These are phyloP conservation scores for Ophiostoma quercus DNA, from an alignment of 2,329 filamentous ascomycete genomes.

Conservation along the genomic window DNA sequence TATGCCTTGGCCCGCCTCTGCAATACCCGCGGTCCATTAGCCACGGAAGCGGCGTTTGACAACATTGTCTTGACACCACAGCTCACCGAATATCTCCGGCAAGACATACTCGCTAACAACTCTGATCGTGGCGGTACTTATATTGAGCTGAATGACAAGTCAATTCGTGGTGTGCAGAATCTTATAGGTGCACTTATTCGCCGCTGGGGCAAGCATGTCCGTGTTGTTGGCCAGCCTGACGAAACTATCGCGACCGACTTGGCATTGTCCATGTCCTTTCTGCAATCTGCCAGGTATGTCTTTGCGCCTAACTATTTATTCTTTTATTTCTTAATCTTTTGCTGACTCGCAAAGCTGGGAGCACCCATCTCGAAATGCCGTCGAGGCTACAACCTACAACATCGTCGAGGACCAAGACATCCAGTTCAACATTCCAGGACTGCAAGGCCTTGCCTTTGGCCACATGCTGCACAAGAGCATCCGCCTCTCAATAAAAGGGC, in stretches of 20 bases:
- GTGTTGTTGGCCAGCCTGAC: conserved; percentile 32
- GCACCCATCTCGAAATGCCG: neutral
- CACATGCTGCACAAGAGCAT: conserved; percentile 14
- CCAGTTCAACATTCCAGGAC: conserved; percentile 16
- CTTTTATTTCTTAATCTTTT: neutral
- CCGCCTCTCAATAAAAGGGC: conserved; percentile 6
- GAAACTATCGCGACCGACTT: conserved; percentile 5
- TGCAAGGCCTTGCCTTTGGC: conserved; percentile 23
- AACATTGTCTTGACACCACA: conserved; percentile 7
- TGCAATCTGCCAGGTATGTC: conserved; percentile 12
- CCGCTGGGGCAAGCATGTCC: conserved; percentile 7
- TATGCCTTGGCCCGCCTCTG: neutral
- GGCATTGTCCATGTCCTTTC: neutral
- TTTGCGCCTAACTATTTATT: neutral
- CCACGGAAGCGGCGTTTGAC: conserved; percentile 15
- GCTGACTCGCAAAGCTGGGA: conserved; percentile 15
- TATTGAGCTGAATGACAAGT: conserved; percentile 14
- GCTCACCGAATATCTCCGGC: neutral
- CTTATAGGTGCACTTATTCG: conserved; percentile 16
- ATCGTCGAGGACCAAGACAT: neutral
- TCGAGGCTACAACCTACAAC: neutral
- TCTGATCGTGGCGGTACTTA: neutral
- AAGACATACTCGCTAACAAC: neutral
- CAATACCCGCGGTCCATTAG: neutral
- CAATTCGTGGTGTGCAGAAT: neutral